Evolutionary conservation across 2,329 filamentous ascomycete species (phyloP).

Genomic region (Cercospora sp.): DNA sequence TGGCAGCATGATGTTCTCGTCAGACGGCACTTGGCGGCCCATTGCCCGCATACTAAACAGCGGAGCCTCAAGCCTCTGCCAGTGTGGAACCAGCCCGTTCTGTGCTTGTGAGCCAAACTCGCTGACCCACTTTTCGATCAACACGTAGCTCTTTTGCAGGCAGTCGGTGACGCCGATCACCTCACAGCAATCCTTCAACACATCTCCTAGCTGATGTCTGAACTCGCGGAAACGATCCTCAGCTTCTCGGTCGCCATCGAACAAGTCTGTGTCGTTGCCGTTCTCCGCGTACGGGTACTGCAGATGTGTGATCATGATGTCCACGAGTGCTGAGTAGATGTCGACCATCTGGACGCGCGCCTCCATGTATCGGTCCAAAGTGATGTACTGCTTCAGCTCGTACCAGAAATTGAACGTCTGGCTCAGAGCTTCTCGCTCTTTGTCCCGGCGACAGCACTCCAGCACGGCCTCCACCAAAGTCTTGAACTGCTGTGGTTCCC

Average conservation of each 20-base stretch:
- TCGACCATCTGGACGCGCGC: slow-evolving; percentile 75
- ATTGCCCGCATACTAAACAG: slow-evolving; percentile 94
- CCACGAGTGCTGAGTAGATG: slow-evolving; percentile 84
- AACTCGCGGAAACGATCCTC: slow-evolving; percentile 98
- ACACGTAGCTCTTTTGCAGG: slow-evolving; percentile 79
- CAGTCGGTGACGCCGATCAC: slow-evolving; percentile 93
- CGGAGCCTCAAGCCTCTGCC: slow-evolving; percentile 94
- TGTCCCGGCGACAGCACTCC: slow-evolving; percentile 86
- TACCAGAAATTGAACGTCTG: slow-evolving; percentile 98
- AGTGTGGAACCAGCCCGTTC: slow-evolving; percentile 77
- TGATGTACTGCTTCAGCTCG: slow-evolving; percentile 94
- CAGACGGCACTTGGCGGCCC: slow-evolving; percentile 90
- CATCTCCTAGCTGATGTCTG: slow-evolving; percentile 95
- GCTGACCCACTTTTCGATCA: slow-evolving; percentile 86
- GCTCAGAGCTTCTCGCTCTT: slow-evolving; percentile 85
- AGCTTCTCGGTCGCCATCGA: slow-evolving; percentile 91
- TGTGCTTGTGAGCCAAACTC: slow-evolving; percentile 76
- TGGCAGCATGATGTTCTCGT: slow-evolving; percentile 82
- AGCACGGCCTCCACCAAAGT: slow-evolving; percentile 84
- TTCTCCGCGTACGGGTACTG: slow-evolving; percentile 79
- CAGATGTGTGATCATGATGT: slow-evolving; percentile 87
- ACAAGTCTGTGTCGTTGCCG: slow-evolving; percentile 71
- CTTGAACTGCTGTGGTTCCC: slow-evolving; percentile 78
- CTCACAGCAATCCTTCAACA: slow-evolving; percentile 93
- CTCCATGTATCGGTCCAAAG: slow-evolving; percentile 83